These are phyloP conservation scores for Cytospora leucostoma DNA, from an alignment of 2,329 filamentous ascomycete species.

Conservation along the genomic window DNA sequence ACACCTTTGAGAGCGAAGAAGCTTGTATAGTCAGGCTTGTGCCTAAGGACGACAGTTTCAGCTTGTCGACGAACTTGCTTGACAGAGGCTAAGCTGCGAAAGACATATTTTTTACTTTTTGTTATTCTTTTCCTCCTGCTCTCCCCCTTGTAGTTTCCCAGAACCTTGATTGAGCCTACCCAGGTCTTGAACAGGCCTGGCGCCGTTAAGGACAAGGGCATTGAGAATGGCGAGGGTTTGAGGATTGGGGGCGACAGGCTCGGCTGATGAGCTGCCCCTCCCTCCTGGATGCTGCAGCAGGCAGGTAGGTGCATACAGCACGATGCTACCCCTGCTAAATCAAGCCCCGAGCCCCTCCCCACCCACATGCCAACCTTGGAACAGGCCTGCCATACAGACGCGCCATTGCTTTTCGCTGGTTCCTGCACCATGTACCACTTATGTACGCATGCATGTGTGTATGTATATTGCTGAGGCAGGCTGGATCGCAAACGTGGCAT, in stretches of 20 bases:
- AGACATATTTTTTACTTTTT: not conserved
- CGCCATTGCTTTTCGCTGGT: not conserved
- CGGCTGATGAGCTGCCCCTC: constrained; percentile 3
- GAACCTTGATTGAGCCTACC: constrained; percentile 1
- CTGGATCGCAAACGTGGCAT: not conserved
- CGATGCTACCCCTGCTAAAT: constrained; percentile 12
- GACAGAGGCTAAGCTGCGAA: constrained; percentile 6
- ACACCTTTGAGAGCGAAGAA: not conserved
- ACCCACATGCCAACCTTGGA: not conserved
- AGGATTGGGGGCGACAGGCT: constrained; percentile 5
- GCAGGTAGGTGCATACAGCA: not conserved
- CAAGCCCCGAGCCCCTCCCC: not conserved
- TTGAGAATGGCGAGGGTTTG: not conserved
- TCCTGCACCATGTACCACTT: not conserved
- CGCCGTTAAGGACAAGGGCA: constrained; percentile 4
- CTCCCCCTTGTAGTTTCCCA: not conserved
- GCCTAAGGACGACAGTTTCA: not conserved
- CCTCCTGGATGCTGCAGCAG: constrained; percentile 15
- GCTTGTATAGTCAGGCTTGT: not conserved
- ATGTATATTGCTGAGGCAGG: not conserved
- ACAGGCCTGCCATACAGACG: constrained; percentile 3
- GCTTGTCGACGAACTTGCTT: constrained; percentile 12
- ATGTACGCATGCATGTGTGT: no score
- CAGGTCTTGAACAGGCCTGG: not conserved
- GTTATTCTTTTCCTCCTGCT: no score